These are phyloP conservation scores for Malus hybrid DNA, from an alignment of 331 rosid genomes.

Conservation along the genomic window DNA sequence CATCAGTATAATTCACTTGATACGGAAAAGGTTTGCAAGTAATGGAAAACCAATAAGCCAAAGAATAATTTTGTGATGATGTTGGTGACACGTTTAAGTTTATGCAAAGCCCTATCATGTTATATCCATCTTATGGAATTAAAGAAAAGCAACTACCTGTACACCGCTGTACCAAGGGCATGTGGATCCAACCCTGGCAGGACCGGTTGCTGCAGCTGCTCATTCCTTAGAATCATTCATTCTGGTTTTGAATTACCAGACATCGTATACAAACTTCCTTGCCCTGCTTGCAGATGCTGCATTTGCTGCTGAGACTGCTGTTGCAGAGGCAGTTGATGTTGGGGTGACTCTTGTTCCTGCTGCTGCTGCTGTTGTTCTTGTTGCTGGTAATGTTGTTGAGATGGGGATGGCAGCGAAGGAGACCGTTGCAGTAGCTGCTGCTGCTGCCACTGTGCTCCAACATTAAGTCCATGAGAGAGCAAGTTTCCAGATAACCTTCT, in stretches of 20 bases:
- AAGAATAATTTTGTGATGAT: background rate
- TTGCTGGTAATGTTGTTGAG: conserved; percentile 51
- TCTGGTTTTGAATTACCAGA: conserved; percentile 64
- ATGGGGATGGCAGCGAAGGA: conserved; percentile 30
- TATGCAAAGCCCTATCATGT: background rate
- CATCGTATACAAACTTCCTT: conserved; percentile 48
- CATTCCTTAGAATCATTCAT: conserved; percentile 41
- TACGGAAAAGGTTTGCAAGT: background rate
- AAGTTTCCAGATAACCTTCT: conserved; percentile 54
- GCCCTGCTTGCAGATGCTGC: conserved; percentile 58
- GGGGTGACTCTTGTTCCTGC: conserved; percentile 53
- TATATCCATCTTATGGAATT: background rate
- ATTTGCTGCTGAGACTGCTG: conserved; percentile 58
- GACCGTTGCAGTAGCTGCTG: conserved; percentile 49
- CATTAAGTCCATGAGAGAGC: conserved; percentile 58
- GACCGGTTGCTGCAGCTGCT: conserved; percentile 46
- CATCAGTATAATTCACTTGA: background rate
- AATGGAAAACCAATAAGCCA: background rate
- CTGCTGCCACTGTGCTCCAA: conserved; percentile 66
- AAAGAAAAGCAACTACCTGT: conserved; percentile 55
- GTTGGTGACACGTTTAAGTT: background rate
- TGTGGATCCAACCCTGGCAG: conserved; percentile 37
- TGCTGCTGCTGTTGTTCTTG: conserved; percentile 41
- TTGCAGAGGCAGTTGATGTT: conserved; percentile 42
- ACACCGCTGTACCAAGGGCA: conserved; percentile 71